Conservation (phyloP, 176 grass and related monocot species). For the Avena eriantha region DNA sequence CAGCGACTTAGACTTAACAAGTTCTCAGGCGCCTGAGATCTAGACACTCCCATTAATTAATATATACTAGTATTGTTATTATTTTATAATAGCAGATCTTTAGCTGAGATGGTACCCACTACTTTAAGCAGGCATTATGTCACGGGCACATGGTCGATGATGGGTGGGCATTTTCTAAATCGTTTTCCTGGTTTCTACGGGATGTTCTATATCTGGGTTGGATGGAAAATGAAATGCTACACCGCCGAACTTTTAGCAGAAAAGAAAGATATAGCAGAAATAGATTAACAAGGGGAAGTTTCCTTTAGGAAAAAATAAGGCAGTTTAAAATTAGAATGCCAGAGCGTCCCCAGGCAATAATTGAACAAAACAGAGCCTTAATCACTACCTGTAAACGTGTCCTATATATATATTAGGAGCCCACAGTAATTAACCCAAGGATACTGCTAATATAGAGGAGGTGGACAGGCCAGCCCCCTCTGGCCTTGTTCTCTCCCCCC, state of each 20-base stretch:
- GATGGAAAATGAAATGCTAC: conserved; percentile 37
- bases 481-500: conserved; percentile 38
- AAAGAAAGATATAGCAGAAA: neutral
- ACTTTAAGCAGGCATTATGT: neutral
- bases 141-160: conserved; percentile 32
- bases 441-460: conserved; percentile 44
- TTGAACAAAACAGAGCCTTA: conserved; percentile 48
- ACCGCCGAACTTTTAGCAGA: conserved; percentile 39
- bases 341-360: conserved; percentile 50
- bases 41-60: too few species aligned
- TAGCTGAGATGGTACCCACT: conserved; percentile 38
- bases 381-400: conserved; percentile 37
- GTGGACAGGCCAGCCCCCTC: conserved; percentile 37
- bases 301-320: neutral
- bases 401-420: conserved; percentile 36
- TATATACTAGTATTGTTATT: neutral
- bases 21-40: too few species aligned
- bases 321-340: conserved; percentile 58
- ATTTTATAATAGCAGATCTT: neutral
- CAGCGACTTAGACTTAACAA: too few species aligned
- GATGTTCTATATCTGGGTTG: conserved; percentile 48
- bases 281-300: conserved; percentile 2
- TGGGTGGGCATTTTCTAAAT: neutral
- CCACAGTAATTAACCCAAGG: conserved; percentile 25
- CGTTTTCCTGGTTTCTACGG: neutral